These are phyloP conservation scores for Raffaelea arxii DNA, from an alignment of 2,329 filamentous ascomycete species.

Conservation along the genomic window DNA sequence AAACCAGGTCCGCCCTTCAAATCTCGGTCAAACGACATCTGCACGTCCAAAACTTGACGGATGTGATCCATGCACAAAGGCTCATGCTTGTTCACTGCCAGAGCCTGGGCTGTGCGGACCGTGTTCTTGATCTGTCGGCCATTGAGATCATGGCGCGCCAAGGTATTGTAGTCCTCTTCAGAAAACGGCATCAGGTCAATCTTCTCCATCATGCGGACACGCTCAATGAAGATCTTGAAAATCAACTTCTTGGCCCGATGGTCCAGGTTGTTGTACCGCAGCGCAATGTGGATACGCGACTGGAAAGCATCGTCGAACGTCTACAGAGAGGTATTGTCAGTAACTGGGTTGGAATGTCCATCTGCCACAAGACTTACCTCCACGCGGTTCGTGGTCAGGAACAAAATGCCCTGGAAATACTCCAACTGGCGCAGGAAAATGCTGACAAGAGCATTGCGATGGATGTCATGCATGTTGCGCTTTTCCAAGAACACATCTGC, in stretches of 20 bases:
- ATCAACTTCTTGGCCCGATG: slow-evolving; percentile 65
- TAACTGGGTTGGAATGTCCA: neutral
- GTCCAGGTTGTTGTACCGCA: slow-evolving; percentile 69
- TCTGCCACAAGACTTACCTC: slow-evolving; percentile 31
- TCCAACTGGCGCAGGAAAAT: slow-evolving; percentile 82
- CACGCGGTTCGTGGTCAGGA: slow-evolving; percentile 82
- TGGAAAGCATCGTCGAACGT: slow-evolving; percentile 86
- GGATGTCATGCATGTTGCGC: slow-evolving; percentile 33
- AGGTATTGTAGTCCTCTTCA: slow-evolving; percentile 55
- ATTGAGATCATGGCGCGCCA: slow-evolving; percentile 57
- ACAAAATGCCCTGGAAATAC: slow-evolving; percentile 86
- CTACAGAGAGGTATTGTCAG: slow-evolving; percentile 7
- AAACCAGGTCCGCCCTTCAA: slow-evolving; percentile 73
- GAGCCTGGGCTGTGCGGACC: slow-evolving; percentile 70
- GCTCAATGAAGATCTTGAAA: slow-evolving; percentile 75
- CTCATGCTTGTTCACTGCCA: slow-evolving; percentile 67
- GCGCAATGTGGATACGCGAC: slow-evolving; percentile 74
- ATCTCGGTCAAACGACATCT: slow-evolving; percentile 73
- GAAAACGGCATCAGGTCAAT: slow-evolving; percentile 50
- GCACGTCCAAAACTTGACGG: slow-evolving; percentile 72
- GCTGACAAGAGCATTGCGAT: slow-evolving; percentile 44
- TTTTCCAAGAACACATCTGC: slow-evolving; percentile 43
- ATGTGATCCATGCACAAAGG: slow-evolving; percentile 71
- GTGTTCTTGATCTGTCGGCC: slow-evolving; percentile 77
- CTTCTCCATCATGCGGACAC: slow-evolving; percentile 56